phyloP scores from a whole-genome alignment of 257 asterid genomes.

The Ophiorrhiza pumila region DNA sequence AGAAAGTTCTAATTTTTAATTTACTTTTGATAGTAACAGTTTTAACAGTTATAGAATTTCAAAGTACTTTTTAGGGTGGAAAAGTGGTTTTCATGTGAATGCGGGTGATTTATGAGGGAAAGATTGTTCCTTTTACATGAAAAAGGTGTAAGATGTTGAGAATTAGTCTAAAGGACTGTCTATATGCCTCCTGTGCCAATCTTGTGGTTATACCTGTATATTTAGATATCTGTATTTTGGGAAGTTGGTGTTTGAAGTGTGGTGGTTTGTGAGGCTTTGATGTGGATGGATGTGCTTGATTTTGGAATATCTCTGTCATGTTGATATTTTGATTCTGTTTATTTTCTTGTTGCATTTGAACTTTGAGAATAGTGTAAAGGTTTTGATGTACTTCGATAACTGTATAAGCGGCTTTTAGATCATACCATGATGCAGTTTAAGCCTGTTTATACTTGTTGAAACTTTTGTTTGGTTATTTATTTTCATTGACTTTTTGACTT shows the following conservation, averaged over 20 bases:
- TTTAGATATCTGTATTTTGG: neutral
- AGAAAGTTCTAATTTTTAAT: neutral
- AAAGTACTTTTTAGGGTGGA: neutral
- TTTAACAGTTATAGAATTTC: neutral
- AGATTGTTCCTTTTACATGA: neutral
- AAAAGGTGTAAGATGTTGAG: neutral
- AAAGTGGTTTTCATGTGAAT: neutral
- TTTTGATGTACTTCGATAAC: neutral
- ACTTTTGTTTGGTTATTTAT: neutral
- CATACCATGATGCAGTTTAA: neutral
- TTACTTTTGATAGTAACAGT: neutral
- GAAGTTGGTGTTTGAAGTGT: neutral
- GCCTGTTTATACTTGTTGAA: neutral
- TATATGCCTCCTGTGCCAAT: neutral
- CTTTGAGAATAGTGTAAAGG: neutral
- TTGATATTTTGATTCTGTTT: neutral
- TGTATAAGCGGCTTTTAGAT: neutral
- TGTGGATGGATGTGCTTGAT: neutral
- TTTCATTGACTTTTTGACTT: neutral
- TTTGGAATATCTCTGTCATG: neutral
- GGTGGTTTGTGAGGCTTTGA: neutral
- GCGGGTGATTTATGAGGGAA: slow-evolving; percentile 4
- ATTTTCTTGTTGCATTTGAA: neutral
- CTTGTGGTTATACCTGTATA: neutral
- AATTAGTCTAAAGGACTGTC: neutral